Base-by-base conservation (phyloP, 2,329 filamentous ascomycete species). In the Colletotrichum paranaense region DNA sequence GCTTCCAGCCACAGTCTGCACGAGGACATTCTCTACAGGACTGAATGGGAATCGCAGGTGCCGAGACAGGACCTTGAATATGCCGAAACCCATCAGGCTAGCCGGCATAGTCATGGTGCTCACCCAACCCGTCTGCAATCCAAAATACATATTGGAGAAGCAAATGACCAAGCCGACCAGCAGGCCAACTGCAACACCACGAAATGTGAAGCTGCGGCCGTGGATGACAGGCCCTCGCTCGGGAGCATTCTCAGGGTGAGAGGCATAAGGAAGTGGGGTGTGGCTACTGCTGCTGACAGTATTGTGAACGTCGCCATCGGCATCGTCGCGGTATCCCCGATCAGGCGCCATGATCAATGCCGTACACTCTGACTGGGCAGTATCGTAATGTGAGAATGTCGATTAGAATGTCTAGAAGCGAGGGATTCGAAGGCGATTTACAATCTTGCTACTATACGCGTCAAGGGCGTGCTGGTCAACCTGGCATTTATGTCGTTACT, bases 81-180 rank as follows among this genome's bases (percentile, higher is more conserved):
- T 93, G 12, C 95, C 96, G 80, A 98, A 98, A 2, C 97, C 96
- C 80, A 99, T 94, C 73, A 99, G 86, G 26, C 95, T 97, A 1
- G 95, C 94, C 0, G 97, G 97, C 95, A 99, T 98, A 19, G 95
- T 94, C 97, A 99, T 98, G 77, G 94, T 94, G 78, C 92, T 90
- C 19, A 75, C 70, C 87, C 87, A 89, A 75, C 87, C 86, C 32
- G 94, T 97, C 84, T 98, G 97, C 38, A 99, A 87, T n/a, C 97
- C 97, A 81, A 99, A 99, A 83, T 98, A 99, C 87, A 97, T 98
- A 81, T 99, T 99, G 65, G 94, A 97, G 81, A 98, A 98, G 80
- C 94, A 97, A 79, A 98, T 98, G 68, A 98, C 87, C 5, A 97
- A 90, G 53, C 97, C 97, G 75, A 99, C 97, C 4, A 90, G 85